Evolutionary conservation across 371 early-diverging fungal genomes (phyloP).

Genomic region (Smittium culicis): DNA sequence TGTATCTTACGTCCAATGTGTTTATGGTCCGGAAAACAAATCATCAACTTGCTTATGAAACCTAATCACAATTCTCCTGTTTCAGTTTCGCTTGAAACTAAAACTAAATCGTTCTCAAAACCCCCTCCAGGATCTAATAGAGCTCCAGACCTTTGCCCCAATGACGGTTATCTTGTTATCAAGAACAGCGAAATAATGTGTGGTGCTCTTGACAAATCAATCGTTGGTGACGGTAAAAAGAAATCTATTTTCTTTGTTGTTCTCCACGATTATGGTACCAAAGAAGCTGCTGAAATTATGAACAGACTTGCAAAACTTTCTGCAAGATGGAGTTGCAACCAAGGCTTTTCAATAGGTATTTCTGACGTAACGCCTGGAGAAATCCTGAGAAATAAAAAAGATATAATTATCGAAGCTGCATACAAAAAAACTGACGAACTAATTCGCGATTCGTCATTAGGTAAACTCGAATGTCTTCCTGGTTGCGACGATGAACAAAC

Average conservation of each 20-base stretch:
- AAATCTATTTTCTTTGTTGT: constrained; percentile 86
- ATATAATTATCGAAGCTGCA: constrained; percentile 58
- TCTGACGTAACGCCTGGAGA: constrained; percentile 93
- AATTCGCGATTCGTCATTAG: constrained; percentile 55
- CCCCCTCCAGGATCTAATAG: constrained; percentile 20
- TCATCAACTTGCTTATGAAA: constrained; percentile 64
- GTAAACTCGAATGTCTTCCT: constrained; percentile 65
- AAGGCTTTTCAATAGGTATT: constrained; percentile 96
- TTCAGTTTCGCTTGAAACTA: constrained; percentile 74
- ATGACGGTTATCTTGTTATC: constrained; percentile 81
- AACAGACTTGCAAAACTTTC: constrained; percentile 87
- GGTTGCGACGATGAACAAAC: constrained; percentile 85
- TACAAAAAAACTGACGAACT: constrained; percentile 74
- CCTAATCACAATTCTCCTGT: constrained; percentile 62
- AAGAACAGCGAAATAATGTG: constrained; percentile 88
- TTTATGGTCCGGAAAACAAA: constrained; percentile 56
- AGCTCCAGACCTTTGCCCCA: constrained; percentile 67
- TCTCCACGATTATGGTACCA: constrained; percentile 79
- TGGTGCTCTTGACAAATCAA: constrained; percentile 89
- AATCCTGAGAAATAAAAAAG: constrained; percentile 59
- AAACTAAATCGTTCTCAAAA: constrained; percentile 60
- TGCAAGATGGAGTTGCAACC: constrained; percentile 83
- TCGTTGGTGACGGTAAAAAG: constrained; percentile 95
- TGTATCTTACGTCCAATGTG: constrained; percentile 66
- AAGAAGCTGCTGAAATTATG: constrained; percentile 83